phyloP scores from a whole-genome alignment of 192 early-diverging fungal genomes.

The Ambispora gerdemannii region DNA sequence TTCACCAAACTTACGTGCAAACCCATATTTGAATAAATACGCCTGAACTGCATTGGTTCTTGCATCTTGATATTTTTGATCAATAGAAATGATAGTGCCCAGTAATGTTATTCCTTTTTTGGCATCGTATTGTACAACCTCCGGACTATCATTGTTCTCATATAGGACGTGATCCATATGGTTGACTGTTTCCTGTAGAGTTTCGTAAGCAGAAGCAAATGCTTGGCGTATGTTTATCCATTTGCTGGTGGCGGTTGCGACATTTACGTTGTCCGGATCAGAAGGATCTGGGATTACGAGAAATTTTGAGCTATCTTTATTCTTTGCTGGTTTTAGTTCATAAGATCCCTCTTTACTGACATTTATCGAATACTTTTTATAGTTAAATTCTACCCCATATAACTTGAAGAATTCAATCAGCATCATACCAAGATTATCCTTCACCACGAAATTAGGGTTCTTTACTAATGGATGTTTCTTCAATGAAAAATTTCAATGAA shows the following conservation, averaged over 20 bases:
- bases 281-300: background rate
- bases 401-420: slow-evolving; percentile 91
- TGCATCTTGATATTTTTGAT: too few relatives aligned
- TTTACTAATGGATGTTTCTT: slow-evolving; percentile 2
- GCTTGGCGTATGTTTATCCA: background rate
- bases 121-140: too few relatives aligned
- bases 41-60: too few relatives aligned
- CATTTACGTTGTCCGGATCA: background rate
- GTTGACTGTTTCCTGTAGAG: background rate
- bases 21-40: too few relatives aligned
- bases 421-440: slow-evolving; percentile 81
- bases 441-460: slow-evolving; percentile 57
- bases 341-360: slow-evolving; percentile 56
- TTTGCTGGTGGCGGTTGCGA: background rate
- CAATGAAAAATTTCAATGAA: background rate
- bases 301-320: background rate
- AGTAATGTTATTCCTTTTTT: too few relatives aligned
- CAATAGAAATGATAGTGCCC: too few relatives aligned
- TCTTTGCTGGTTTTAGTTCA: slow-evolving; percentile 36
- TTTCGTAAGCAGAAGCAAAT: background rate
- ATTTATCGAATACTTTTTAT: slow-evolving; percentile 59
- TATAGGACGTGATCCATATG: too few relatives aligned
- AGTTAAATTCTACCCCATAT: slow-evolving; percentile 81
- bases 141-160: too few relatives aligned
- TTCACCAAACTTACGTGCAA: too few relatives aligned